Evolutionary conservation across 2,329 filamentous ascomycete genomes (phyloP), one percentile per base, ranked within the genome.

Genomic region (Hymenoscyphus salicellus): DNA sequence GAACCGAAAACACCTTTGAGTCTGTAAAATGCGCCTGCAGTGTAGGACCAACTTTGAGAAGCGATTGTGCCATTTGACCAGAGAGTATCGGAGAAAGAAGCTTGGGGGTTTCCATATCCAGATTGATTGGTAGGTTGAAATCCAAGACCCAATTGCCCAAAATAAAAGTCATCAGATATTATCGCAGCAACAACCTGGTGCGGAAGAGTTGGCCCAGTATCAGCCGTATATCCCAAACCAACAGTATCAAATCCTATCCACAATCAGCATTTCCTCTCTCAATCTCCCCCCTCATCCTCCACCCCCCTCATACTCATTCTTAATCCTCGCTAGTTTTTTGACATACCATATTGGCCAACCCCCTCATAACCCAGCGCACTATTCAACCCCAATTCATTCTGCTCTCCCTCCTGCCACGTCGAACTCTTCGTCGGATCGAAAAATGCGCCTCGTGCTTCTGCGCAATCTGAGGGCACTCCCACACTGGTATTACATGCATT

Each of bases 401-500:
- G 64, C 32, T 77, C 77, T 8, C 74, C 46, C 20, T 74, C 66
- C 11, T 71, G 41, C 76, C 77, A 79, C 5, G 64, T 78, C 10
- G 75, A 73, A 7, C 77, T 78, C 7, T 73, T 64, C 16, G 75
- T 74, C 16, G 63, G 58, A 61, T 76, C 74, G 66, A 77, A 79
- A 7, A 79, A 65, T 2, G 68, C 73, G 7, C 78, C 78, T 41
- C 78, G 72, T 0, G 75, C 75, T 16, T 75, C 72, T 10, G 75
- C 73, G 61, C 78, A 80, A 63, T 77, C 66, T 6, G 65, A 28
- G 5, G 76, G 73, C 3, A 78, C 73, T 11, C 78, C 78, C n/a
- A 77, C 73, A 17, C 74, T 75, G 43, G 78, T 60, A 55, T 78
- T 79, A 61, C 86, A 89, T 60, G 85, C 86, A 64, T 81, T 79